A percentile compares a stretch with the other conserved stretches of the same genome.
phyloP scores from a whole-genome alignment of 345 rosid genomes.

The Rhodamnia argentea region DNA sequence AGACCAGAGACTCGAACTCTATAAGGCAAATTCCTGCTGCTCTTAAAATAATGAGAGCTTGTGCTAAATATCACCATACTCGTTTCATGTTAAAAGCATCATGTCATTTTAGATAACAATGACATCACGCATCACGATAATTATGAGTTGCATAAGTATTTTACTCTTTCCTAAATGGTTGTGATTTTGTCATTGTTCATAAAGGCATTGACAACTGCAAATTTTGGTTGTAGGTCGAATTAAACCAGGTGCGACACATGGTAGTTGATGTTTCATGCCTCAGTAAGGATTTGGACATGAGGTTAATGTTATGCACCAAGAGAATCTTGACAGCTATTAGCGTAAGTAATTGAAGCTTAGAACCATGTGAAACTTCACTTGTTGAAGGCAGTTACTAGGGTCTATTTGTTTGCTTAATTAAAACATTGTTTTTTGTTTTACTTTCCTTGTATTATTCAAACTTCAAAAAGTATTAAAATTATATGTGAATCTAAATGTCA shows the following conservation, averaged over 20 bases:
- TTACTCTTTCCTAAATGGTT: not conserved
- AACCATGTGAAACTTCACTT: not conserved
- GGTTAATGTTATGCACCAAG: slow-evolving; percentile 44
- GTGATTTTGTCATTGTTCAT: not conserved
- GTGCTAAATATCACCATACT: not conserved
- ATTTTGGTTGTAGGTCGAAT: not conserved
- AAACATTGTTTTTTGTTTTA: not conserved
- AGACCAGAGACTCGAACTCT: slow-evolving; percentile 35
- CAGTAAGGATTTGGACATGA: slow-evolving; percentile 53
- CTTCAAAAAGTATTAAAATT: not conserved
- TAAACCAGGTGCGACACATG: slow-evolving; percentile 6
- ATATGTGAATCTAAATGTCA: not conserved
- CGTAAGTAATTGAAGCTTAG: slow-evolving; percentile 7
- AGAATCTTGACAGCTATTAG: slow-evolving; percentile 23
- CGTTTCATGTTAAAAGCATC: not conserved
- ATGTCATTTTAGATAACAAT: not conserved
- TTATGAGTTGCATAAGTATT: not conserved
- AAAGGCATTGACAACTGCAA: not conserved
- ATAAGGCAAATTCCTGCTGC: slow-evolving; percentile 27
- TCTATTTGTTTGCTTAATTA: not conserved
- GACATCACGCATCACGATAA: not conserved
- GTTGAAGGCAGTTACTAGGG: not conserved
- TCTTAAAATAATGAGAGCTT: not conserved
- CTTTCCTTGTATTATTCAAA: not conserved
- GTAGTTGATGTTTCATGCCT: slow-evolving; percentile 16